Percentiles rank a stretch among this genome's conserved stretches.
phyloP scores from a whole-genome alignment of 768 basidiomycete genomes.

The Calocybe indica region DNA sequence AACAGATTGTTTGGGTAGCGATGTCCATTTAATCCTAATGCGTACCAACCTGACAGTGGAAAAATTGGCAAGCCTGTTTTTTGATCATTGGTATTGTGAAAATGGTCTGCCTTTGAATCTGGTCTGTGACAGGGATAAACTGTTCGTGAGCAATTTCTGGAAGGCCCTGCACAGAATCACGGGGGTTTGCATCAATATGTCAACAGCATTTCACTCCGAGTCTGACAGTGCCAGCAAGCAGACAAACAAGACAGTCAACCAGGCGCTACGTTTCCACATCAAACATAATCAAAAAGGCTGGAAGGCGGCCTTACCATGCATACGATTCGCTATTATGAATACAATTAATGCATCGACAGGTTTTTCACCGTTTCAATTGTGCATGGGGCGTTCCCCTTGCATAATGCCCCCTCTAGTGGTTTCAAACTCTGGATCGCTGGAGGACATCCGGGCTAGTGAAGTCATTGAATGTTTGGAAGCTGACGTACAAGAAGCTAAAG shows the following conservation, averaged over 20 bases:
- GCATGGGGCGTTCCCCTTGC: conserved; percentile 12
- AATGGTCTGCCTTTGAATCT: too few relatives aligned
- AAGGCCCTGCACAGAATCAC: too few relatives aligned
- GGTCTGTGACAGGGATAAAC: too few relatives aligned
- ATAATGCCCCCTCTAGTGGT: conserved; percentile 15
- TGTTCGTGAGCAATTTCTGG: too few relatives aligned
- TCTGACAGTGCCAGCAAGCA: not conserved
- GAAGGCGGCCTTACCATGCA: conserved; percentile 13
- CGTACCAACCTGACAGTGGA: too few relatives aligned
- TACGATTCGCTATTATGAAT: conserved; percentile 25
- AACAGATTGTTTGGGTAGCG: too few relatives aligned
- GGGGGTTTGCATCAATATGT: too few relatives aligned
- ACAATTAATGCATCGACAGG: conserved; percentile 20
- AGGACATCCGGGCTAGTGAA: not conserved
- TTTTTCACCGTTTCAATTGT: not conserved
- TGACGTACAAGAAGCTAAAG: conserved; percentile 2
- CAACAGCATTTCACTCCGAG: not conserved
- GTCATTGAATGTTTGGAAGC: conserved; percentile 6
- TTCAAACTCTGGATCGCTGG: not conserved
- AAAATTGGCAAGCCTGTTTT: too few relatives aligned
- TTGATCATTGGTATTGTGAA: too few relatives aligned
- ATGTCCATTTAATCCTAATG: too few relatives aligned
- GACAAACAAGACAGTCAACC: too few relatives aligned
- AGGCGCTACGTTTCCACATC: conserved; percentile 17
- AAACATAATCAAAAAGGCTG: conserved; percentile 22